These are phyloP conservation scores for Lachnellula hyalina DNA, from an alignment of 2,329 filamentous ascomycete species.

Conservation along the genomic window DNA sequence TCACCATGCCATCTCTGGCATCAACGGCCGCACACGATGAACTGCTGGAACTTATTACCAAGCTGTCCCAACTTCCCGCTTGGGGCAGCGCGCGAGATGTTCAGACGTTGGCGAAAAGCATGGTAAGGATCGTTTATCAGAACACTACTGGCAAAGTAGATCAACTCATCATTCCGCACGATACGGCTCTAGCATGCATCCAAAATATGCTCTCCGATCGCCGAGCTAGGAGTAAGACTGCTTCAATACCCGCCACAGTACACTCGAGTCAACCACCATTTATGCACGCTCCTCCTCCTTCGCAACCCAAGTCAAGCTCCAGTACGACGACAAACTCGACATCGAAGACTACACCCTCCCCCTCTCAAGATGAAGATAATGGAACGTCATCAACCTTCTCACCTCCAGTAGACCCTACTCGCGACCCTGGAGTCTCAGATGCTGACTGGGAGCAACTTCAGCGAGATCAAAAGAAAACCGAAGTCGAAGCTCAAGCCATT, in stretches of 20 bases:
- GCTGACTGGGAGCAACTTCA: constrained; percentile 57
- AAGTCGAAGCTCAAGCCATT: constrained; percentile 9
- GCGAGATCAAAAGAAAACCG: constrained; percentile 36
- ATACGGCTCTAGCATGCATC: constrained; percentile 18
- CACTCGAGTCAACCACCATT: not conserved
- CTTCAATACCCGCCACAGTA: not conserved
- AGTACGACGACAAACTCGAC: not conserved
- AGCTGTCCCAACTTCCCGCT: constrained; percentile 34
- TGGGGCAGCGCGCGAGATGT: constrained; percentile 52
- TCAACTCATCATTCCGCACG: constrained; percentile 17
- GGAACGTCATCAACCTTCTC: constrained; percentile 8
- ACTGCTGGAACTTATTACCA: constrained; percentile 29
- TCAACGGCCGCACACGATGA: constrained; percentile 26
- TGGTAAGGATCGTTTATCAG: constrained; percentile 33
- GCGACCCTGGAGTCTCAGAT: constrained; percentile 56
- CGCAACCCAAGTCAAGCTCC: not conserved
- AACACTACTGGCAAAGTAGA: constrained; percentile 13
- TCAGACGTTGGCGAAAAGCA: constrained; percentile 40
- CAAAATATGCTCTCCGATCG: constrained; percentile 22
- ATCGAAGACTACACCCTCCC: not conserved
- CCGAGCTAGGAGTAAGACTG: constrained; percentile 9
- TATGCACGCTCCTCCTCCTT: not conserved
- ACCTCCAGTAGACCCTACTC: constrained; percentile 16
- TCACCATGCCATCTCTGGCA: constrained; percentile 14
- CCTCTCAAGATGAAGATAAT: not conserved